Percentiles rank a stretch among this genome's conserved stretches.
These are phyloP conservation scores for Seiridium unicorne DNA, from an alignment of 2,329 filamentous ascomycete species.

Conservation along the genomic window DNA sequence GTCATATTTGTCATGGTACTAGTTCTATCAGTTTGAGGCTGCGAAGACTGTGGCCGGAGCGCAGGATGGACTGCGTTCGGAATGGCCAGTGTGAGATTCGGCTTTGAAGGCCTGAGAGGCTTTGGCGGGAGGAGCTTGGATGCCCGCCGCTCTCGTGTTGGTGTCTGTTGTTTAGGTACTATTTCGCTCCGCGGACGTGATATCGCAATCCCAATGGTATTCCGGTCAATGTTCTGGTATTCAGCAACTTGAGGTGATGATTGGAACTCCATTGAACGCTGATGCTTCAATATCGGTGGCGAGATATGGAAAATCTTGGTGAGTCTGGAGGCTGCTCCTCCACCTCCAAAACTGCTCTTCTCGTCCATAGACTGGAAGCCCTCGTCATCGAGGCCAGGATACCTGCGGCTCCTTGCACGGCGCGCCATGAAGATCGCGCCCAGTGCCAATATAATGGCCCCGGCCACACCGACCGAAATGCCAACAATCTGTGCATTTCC, in stretches of 20 bases:
- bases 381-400: constrained; percentile 31
- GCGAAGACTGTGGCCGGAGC: constrained; percentile 32
- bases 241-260: constrained; percentile 14
- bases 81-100: constrained; percentile 40
- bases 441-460: constrained; percentile 46
- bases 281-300: constrained; percentile 30
- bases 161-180: constrained; percentile 14
- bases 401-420: constrained; percentile 37
- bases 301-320: constrained; percentile 39
- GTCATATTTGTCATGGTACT: constrained; percentile 32
- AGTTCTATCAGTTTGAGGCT: constrained; percentile 52
- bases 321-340: constrained; percentile 8
- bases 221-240: constrained; percentile 16
- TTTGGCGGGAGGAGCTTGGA: constrained; percentile 46
- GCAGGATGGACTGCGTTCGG: constrained; percentile 14
- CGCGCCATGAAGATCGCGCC: constrained; percentile 45
- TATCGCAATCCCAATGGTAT: constrained; percentile 44
- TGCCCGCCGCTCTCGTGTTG: constrained; percentile 27
- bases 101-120: constrained; percentile 30
- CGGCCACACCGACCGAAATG: constrained; percentile 54
- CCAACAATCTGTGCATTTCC: constrained; percentile 51
- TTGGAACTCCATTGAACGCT: constrained; percentile 22
- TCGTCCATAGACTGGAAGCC: constrained; percentile 36
- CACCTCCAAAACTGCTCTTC: constrained; percentile 29
- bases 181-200: constrained; percentile 31